Percentiles rank a stretch among this genome's conserved stretches.
Evolutionary conservation across 768 basidiomycete species (phyloP).

Genomic region (Termitomyces bulborhizus): DNA sequence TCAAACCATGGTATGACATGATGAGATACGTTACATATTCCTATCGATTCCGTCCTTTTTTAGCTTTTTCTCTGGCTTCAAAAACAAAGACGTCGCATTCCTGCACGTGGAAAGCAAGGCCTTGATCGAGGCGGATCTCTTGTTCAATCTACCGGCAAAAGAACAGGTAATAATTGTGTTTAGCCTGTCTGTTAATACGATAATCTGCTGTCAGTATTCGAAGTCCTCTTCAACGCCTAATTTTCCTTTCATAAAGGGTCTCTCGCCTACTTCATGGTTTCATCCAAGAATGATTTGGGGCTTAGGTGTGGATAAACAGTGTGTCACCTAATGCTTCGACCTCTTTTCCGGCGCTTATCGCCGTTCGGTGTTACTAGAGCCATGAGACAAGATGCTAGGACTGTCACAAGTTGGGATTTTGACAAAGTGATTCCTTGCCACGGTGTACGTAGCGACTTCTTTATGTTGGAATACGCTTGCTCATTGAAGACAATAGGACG

Average conservation of each 20-base stretch:
- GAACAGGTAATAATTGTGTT: constrained; percentile 46
- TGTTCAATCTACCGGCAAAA: constrained; percentile 73
- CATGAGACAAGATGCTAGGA: constrained; percentile 54
- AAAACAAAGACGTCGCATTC: constrained; percentile 77
- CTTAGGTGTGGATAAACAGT: constrained; percentile 25
- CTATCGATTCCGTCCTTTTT: not conserved
- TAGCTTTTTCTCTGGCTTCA: constrained; percentile 58
- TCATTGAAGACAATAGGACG: constrained; percentile 24
- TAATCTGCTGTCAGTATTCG: constrained; percentile 21
- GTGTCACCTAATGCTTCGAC: constrained; percentile 8
- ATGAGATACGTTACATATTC: not conserved
- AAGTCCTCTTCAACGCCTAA: constrained; percentile 23
- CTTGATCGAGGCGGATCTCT: constrained; percentile 68
- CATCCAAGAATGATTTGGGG: constrained; percentile 24
- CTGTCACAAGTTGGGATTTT: constrained; percentile 63
- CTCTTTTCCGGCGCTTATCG: not conserved
- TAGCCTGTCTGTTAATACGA: not conserved
- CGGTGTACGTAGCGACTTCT: constrained; percentile 20
- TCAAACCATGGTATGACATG: constrained; percentile 34
- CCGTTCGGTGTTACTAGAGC: constrained; percentile 18
- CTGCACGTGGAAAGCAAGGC: constrained; percentile 61
- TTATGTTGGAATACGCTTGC: not conserved
- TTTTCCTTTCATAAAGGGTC: constrained; percentile 21
- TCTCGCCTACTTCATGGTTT: constrained; percentile 23
- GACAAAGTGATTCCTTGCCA: constrained; percentile 66